Evolutionary conservation across 2,329 filamentous ascomycete genomes (phyloP).

Genomic region (Diaporthe sp.): DNA sequence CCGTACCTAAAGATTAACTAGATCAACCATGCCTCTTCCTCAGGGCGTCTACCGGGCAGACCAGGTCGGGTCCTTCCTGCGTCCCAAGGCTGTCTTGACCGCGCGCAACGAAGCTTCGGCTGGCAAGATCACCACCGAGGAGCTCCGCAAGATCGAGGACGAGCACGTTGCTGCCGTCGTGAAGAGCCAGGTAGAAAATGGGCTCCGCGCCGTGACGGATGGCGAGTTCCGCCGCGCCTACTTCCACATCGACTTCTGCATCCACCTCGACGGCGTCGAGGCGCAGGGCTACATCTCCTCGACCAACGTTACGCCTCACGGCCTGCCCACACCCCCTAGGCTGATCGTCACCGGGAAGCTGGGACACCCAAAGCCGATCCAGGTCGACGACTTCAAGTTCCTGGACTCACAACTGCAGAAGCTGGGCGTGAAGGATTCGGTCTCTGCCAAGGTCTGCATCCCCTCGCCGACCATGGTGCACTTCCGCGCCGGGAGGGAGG

Average conservation of each 20-base stretch:
- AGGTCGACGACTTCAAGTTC: conserved; percentile 69
- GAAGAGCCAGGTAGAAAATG: conserved; percentile 61
- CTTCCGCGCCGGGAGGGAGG: conserved; percentile 67
- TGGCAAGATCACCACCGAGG: conserved; percentile 55
- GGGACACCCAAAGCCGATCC: conserved; percentile 65
- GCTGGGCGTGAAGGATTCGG: conserved; percentile 49
- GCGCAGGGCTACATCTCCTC: conserved; percentile 60
- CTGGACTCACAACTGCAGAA: conserved; percentile 61
- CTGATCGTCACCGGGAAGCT: conserved; percentile 68
- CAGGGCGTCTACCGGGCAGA: conserved; percentile 63
- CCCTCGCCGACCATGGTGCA: conserved; percentile 72
- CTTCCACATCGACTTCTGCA: conserved; percentile 72
- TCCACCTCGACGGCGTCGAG: conserved; percentile 67
- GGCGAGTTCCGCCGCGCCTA: conserved; percentile 70
- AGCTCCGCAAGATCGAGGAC: conserved; percentile 66
- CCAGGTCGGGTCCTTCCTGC: conserved; percentile 69
- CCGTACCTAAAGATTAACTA: neutral
- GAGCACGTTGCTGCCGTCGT: conserved; percentile 63
- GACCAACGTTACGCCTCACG: conserved; percentile 60
- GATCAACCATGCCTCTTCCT: conserved; percentile 54
- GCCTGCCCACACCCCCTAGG: conserved; percentile 63
- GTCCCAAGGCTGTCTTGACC: conserved; percentile 62
- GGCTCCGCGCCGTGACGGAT: conserved; percentile 65
- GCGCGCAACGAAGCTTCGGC: conserved; percentile 62
- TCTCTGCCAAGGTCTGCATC: conserved; percentile 68